A percentile compares a stretch with the other conserved stretches of the same genome.
Conservation (phyloP, 1,139 yeast species). For the Arxiozyma telluris region DNA sequence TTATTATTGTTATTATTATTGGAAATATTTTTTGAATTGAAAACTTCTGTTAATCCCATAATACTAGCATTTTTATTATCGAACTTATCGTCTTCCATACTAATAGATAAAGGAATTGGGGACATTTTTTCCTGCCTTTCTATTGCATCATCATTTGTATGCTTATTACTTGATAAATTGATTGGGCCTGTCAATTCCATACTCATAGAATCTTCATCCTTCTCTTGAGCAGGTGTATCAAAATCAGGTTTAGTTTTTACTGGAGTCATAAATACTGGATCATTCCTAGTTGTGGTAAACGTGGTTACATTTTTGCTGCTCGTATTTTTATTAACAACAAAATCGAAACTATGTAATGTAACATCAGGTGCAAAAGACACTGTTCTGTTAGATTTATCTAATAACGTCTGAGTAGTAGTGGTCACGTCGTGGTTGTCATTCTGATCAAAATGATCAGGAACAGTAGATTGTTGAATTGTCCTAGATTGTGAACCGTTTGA, state of each 20-base stretch:
- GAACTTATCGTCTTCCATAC: neutral
- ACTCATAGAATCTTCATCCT: conserved; percentile 1
- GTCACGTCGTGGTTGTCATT: neutral
- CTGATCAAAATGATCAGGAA: neutral
- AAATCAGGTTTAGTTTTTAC: conserved; percentile 5
- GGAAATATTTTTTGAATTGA: neutral
- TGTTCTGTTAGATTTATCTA: conserved; percentile 33
- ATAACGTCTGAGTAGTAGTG: neutral
- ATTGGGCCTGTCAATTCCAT: conserved; percentile 12
- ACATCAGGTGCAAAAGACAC: conserved; percentile 76
- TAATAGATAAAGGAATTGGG: conserved; percentile 6
- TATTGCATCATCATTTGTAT: conserved; percentile 4
- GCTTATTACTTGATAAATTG: neutral
- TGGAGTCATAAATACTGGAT: conserved; percentile 21
- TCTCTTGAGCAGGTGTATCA: neutral
- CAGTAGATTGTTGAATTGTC: neutral
- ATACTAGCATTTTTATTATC: conserved; percentile 9
- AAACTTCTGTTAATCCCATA: conserved; percentile 17
- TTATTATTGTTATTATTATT: neutral
- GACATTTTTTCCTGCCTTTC: conserved; percentile 9
- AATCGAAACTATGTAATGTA: conserved; percentile 56
- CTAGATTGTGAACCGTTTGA: neutral
- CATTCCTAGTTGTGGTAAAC: conserved; percentile 8
- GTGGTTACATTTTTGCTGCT: conserved; percentile 1
- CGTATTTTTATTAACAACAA: conserved; percentile 30